Percentiles rank a stretch among this genome's conserved stretches.
Conservation (phyloP, 116 monocot species). For the Phalaenopsis hybrid region DNA sequence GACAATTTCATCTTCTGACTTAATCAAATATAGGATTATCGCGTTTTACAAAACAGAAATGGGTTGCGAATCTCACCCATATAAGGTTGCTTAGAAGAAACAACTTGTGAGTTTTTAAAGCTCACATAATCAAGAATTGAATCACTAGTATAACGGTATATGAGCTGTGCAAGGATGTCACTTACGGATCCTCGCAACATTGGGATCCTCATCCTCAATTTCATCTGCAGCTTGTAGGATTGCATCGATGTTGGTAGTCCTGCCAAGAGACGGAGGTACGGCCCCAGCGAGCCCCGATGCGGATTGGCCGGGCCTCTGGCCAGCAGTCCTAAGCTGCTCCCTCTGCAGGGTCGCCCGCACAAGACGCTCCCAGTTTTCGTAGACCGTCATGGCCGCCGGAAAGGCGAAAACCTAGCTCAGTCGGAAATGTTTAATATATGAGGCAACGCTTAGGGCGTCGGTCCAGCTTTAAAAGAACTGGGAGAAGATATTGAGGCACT, state of each 20-base stretch:
- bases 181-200: constrained; percentile 83
- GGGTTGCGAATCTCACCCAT: background rate
- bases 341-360: constrained; percentile 65
- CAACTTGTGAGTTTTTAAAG: background rate
- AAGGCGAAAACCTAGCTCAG: background rate
- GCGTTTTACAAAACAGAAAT: background rate
- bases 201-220: constrained; percentile 82
- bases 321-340: constrained; percentile 49
- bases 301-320: constrained; percentile 20
- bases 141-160: background rate
- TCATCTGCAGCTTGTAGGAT: constrained; percentile 88
- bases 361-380: constrained; percentile 86
- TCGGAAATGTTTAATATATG: background rate
- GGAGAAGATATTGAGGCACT: background rate
- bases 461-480: background rate
- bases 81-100: background rate
- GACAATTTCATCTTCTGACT: background rate
- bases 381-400: constrained; percentile 15
- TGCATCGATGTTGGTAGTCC: constrained; percentile 67
- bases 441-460: background rate
- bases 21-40: background rate
- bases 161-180: background rate
- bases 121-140: background rate
- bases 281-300: constrained; percentile 57
- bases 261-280: constrained; percentile 66